Evolutionary conservation across 1,284 basidiomycete species (phyloP), one percentile per base, ranked within the genome.

Genomic region (Leccinum fallax): DNA sequence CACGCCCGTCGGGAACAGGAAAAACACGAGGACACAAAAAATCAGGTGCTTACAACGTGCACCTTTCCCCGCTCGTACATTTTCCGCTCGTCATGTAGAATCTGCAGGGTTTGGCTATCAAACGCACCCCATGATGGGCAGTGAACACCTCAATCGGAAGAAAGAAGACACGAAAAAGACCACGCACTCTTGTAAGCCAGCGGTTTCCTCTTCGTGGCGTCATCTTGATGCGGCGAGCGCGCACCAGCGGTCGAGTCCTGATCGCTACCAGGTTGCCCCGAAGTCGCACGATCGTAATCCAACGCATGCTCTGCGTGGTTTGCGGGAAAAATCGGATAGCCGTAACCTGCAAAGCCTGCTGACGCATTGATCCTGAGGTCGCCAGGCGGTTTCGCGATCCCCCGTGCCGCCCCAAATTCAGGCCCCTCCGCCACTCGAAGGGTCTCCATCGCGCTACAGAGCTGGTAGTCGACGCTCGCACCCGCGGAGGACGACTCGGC

Each of bases 71-170:
- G 67, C 83, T 86, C 4, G 85, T 79, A 68, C 88, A 90, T 19
- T 73, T 74, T 5, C 80, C 80, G 32, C 78, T 78, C 5, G 72
- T 69, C 34, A 74, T 73, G 67, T 79, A 88, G 72, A 84, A 89
- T 68, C 81, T 84, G 72, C 88, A 90, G 13, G 84, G 85, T 65
- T 90, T 89, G 1, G 87, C 88, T 90, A 51, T 15, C 19, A 53
- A 26, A 49, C 6, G 19, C 36, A 21, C 30, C 19, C n/a, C 30
- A 32, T 3, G 26, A 48, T 57, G 57, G 13, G 30, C 32, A 83
- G 80, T 80, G 61, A 15, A 36, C 3, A 15, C 9, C 13, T 13
- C 11, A 10, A 24, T 8, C 26, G 19, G 55, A 51, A 53, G 36
- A 9, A 46, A 8, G 13, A 53, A 21, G 21, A 21, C 21, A 49